Base-by-base conservation (phyloP, 2,329 filamentous ascomycete species). In the Aspergillus fructus region DNA sequence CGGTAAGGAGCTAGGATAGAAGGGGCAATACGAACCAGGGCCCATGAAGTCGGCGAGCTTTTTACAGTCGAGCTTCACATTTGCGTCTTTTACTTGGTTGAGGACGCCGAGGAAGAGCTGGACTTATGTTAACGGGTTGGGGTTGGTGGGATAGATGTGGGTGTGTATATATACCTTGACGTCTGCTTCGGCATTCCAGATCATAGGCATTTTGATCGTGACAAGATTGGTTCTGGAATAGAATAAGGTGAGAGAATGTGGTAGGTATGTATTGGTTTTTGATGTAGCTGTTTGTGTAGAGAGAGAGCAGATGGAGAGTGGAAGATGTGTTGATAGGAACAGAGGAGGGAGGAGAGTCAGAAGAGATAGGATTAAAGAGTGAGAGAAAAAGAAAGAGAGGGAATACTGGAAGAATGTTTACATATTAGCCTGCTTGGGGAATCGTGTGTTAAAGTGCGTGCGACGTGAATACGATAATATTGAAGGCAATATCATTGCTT, bases 81-180 rank as follows among this genome's bases (percentile, higher is more conserved):
- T 58, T 15, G 55, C 46, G 15, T 58, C 45, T 17, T n/a, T 53
- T 6, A 58, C 40, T 6, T 54, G 40, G 39, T 46, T 53, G 4
- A 58, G 50, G 40, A 58, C 40, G 37, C 50, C 55, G 12, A 50
- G 46, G 23, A 58, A 41, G 50, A 58, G 55, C 55, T 58, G 13
- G 11, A 30, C n/a, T 17, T 12, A 9, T 19, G 40, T 46, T 50
- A 39, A 15, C 27, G n/a, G 37, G 13, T 33, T 43, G 13, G 13
- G 9, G 13, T 40, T 34, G 24, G 19, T 13, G 11, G 49, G 5
- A 30, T 37, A 12, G 34, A 21, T 21, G 21, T 19, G 19, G 19
- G 34, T n/a, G 34, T 1, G 13, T 9, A 9, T 40, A 12, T 3
- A 2, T 54, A 54, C 55, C 43, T 50, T 54, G 11, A 50, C 55